Conservation (phyloP, 2,329 filamentous ascomycete genomes). For the Penicillium sp. region DNA sequence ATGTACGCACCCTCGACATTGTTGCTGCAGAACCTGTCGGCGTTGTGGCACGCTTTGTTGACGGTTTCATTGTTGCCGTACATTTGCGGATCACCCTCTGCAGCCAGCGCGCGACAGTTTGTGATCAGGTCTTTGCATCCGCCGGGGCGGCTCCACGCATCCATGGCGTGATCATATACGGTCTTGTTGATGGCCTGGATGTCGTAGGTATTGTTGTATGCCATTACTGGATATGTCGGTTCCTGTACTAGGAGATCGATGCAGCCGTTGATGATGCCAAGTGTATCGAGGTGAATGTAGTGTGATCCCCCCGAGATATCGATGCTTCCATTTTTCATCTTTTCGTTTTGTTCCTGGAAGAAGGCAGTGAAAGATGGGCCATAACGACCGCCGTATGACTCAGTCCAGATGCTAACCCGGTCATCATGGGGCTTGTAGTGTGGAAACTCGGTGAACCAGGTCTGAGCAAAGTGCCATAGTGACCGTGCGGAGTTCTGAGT, state of each 20-base stretch:
- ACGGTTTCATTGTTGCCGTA: slow-evolving; percentile 46
- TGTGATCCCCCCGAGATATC: slow-evolving; percentile 27
- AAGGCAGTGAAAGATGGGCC: slow-evolving; percentile 42
- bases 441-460: slow-evolving; percentile 63
- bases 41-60: slow-evolving; percentile 46
- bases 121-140: slow-evolving; percentile 57
- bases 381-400: slow-evolving; percentile 48
- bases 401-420: slow-evolving; percentile 45
- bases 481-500: slow-evolving; percentile 55
- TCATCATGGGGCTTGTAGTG: slow-evolving; percentile 60
- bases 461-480: slow-evolving; percentile 60
- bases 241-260: slow-evolving; percentile 52
- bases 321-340: slow-evolving; percentile 35
- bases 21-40: slow-evolving; percentile 47
- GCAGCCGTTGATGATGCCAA: slow-evolving; percentile 58
- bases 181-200: slow-evolving; percentile 52
- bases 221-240: slow-evolving; percentile 50
- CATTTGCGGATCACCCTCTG: slow-evolving; percentile 51
- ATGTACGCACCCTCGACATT: slow-evolving; percentile 49
- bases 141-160: slow-evolving; percentile 45
- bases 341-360: slow-evolving; percentile 44
- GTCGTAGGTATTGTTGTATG: slow-evolving; percentile 61
- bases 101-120: slow-evolving; percentile 50
- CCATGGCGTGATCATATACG: slow-evolving; percentile 46
- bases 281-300: slow-evolving; percentile 50